Evolutionary conservation across 306 rosid species (phyloP).

Genomic region (Herpetospermum pedunculosum): DNA sequence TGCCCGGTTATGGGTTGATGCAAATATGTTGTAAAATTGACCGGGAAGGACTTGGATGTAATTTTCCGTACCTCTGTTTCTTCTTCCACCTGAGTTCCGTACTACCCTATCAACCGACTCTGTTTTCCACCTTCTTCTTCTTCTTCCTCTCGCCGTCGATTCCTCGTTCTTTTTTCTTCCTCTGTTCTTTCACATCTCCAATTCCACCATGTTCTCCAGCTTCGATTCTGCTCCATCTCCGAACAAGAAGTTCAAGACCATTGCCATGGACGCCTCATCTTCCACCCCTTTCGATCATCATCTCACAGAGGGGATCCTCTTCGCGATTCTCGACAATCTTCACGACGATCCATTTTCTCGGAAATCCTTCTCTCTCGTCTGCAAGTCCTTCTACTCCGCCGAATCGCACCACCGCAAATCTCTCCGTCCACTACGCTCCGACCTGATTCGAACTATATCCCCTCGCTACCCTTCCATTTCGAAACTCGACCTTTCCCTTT

Average conservation of each 20-base stretch:
- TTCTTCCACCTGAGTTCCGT: neutral
- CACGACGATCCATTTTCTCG: constrained; percentile 18
- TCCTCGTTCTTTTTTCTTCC: neutral
- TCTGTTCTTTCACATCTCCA: neutral
- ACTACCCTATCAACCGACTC: neutral
- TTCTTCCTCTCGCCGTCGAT: neutral
- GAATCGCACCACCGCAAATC: constrained; percentile 61
- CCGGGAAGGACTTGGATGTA: neutral
- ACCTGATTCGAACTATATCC: constrained; percentile 28
- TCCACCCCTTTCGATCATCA: constrained; percentile 28
- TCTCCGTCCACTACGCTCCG: constrained; percentile 53
- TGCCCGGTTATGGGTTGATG: too few species aligned
- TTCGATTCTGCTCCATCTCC: constrained; percentile 10
- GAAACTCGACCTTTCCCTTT: constrained; percentile 50
- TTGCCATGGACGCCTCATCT: neutral
- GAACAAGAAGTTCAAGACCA: neutral
- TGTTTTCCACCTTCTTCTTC: neutral
- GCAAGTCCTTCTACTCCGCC: constrained; percentile 38
- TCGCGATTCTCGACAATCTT: constrained; percentile 39
- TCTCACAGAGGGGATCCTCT: constrained; percentile 48
- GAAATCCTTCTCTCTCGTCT: constrained; percentile 53
- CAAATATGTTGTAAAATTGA: too few species aligned
- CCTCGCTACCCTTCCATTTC: constrained; percentile 36
- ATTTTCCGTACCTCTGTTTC: constrained; percentile 4
- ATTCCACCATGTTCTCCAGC: neutral